Evolutionary conservation across 768 basidiomycete species (phyloP).

Genomic region (Macrocybe gigantea): DNA sequence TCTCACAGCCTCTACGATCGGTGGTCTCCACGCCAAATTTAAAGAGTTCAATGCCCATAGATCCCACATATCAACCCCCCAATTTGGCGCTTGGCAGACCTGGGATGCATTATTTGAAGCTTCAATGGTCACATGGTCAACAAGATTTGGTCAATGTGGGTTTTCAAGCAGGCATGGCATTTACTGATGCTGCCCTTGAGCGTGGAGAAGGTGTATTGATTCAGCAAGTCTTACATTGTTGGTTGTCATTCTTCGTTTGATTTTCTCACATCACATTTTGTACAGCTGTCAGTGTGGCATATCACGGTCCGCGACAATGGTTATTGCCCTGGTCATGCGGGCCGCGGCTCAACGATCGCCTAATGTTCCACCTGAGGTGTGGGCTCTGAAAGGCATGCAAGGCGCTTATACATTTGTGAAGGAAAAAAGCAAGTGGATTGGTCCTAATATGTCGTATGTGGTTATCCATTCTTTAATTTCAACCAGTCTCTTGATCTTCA

Average conservation of each 20-base stretch:
- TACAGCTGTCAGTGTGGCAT: slow-evolving; percentile 89
- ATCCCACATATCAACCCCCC: slow-evolving; percentile 60
- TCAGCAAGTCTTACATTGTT: slow-evolving; percentile 53
- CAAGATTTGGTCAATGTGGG: slow-evolving; percentile 76
- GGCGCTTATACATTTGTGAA: slow-evolving; percentile 88
- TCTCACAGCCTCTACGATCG: slow-evolving; percentile 46
- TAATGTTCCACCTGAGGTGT: slow-evolving; percentile 66
- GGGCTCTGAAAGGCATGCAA: slow-evolving; percentile 83
- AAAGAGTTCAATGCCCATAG: slow-evolving; percentile 26
- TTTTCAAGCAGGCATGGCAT: slow-evolving; percentile 75
- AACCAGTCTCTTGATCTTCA: slow-evolving; percentile 10
- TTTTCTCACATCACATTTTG: slow-evolving; percentile 14
- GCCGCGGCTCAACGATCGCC: slow-evolving; percentile 70
- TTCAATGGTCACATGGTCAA: slow-evolving; percentile 94
- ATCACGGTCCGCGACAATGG: slow-evolving; percentile 83
- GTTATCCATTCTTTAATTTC: slow-evolving; percentile 10
- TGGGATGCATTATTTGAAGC: slow-evolving; percentile 81
- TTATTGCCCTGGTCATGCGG: slow-evolving; percentile 90
- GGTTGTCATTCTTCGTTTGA: slow-evolving; percentile 7
- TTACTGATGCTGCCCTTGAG: slow-evolving; percentile 70
- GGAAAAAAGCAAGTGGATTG: slow-evolving; percentile 80
- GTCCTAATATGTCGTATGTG: slow-evolving; percentile 93
- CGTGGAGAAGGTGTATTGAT: slow-evolving; percentile 79
- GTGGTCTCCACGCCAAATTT: slow-evolving; percentile 70
- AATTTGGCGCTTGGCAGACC: slow-evolving; percentile 68